Conservation (phyloP, 345 rosid genomes). For the Acer saccharum region DNA sequence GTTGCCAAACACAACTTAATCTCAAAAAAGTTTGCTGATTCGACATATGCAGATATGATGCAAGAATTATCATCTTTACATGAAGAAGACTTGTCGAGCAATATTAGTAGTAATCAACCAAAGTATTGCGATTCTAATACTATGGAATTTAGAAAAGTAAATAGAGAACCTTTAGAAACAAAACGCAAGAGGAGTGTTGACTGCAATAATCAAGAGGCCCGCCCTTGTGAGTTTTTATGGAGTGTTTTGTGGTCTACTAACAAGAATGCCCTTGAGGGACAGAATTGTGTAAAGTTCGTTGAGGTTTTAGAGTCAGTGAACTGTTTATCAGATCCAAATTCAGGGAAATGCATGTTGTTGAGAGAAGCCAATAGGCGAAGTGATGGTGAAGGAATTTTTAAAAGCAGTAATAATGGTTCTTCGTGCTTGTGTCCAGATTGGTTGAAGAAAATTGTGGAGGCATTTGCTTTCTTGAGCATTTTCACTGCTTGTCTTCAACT, state of each 20-base stretch:
- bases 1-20: slow-evolving; percentile 22
- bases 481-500: slow-evolving; percentile 50
- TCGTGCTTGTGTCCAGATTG: slow-evolving; percentile 74
- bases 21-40: slow-evolving; percentile 52
- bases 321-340: slow-evolving; percentile 58
- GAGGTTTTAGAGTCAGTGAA: slow-evolving; percentile 61
- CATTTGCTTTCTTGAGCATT: slow-evolving; percentile 65
- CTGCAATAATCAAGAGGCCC: slow-evolving; percentile 27
- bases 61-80: slow-evolving; percentile 45
- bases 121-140: neutral
- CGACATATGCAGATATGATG: slow-evolving; percentile 58
- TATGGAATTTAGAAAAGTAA: slow-evolving; percentile 23
- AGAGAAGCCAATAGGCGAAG: slow-evolving; percentile 23
- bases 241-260: slow-evolving; percentile 46
- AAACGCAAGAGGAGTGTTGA: slow-evolving; percentile 50
- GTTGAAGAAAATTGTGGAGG: slow-evolving; percentile 68
- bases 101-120: neutral
- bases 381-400: slow-evolving; percentile 7
- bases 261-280: slow-evolving; percentile 46
- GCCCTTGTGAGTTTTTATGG: slow-evolving; percentile 45
- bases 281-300: slow-evolving; percentile 57
- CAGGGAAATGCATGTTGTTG: slow-evolving; percentile 53
- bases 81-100: slow-evolving; percentile 27
- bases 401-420: slow-evolving; percentile 1
- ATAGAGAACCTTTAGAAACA: slow-evolving; percentile 18